Percentiles rank a stretch among this genome's conserved stretches.
Conservation (phyloP, 2,329 filamentous ascomycete species). For the Achaetomium macrosporum region DNA sequence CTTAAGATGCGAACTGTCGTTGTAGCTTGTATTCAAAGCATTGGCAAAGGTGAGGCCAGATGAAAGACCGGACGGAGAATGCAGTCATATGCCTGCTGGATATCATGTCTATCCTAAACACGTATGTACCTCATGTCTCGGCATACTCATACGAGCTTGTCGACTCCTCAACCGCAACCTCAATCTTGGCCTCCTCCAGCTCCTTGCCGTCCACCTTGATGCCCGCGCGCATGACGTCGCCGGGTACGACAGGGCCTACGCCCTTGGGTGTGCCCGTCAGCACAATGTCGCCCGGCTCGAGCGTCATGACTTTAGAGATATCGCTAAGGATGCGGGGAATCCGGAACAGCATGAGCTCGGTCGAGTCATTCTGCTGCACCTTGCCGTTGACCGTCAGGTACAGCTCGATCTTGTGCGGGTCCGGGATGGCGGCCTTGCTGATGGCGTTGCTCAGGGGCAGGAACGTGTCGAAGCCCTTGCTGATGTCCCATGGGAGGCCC, state of each 20-base stretch:
- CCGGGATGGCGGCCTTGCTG: slow-evolving; percentile 68
- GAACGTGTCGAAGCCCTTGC: slow-evolving; percentile 98
- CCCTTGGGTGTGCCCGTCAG: slow-evolving; percentile 97
- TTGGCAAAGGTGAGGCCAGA: neutral
- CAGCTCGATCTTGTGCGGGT: slow-evolving; percentile 84
- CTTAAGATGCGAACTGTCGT: too few relatives aligned
- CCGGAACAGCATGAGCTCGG: slow-evolving; percentile 88
- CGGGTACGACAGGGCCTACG: slow-evolving; percentile 77
- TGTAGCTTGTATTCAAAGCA: neutral
- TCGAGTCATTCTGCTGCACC: slow-evolving; percentile 76
- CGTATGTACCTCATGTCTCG: slow-evolving; percentile 52
- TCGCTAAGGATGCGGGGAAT: slow-evolving; percentile 84
- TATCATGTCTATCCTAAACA: neutral
- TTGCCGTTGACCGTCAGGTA: slow-evolving; percentile 79
- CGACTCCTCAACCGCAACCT: slow-evolving; percentile 76
- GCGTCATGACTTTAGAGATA: slow-evolving; percentile 90
- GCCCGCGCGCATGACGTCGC: slow-evolving; percentile 82
- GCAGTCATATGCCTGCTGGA: neutral
- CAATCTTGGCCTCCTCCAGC: slow-evolving; percentile 75
- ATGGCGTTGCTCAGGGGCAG: slow-evolving; percentile 80
- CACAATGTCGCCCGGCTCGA: slow-evolving; percentile 87
- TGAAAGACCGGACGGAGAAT: too few relatives aligned
- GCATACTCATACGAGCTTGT: slow-evolving; percentile 70
- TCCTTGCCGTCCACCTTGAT: slow-evolving; percentile 75
- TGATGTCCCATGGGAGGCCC: slow-evolving; percentile 91